Percentiles rank a stretch among this genome's conserved stretches.
These are phyloP conservation scores for Solanum chacoense DNA, from an alignment of 305 asterid species.

Conservation along the genomic window DNA sequence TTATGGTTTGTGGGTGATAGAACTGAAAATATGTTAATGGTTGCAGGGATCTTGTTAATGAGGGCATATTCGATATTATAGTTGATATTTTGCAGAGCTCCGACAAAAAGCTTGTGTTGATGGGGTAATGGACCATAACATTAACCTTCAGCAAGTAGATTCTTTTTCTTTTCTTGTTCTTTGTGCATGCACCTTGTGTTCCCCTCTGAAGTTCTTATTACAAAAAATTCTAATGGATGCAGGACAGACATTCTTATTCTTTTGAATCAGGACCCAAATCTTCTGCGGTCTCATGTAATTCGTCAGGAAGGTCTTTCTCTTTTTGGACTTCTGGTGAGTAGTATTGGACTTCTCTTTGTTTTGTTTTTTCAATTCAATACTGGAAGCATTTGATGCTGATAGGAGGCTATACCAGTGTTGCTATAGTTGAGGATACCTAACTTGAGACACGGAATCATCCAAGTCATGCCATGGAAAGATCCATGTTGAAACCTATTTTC, in stretches of 20 bases:
- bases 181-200: background rate
- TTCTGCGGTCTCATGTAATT: constrained; percentile 63
- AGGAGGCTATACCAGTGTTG: background rate
- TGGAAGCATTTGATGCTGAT: background rate
- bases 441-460: background rate
- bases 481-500: background rate
- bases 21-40: background rate
- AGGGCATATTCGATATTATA: constrained; percentile 79
- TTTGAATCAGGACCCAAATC: constrained; percentile 75
- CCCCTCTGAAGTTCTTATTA: background rate
- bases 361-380: background rate
- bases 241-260: constrained; percentile 95
- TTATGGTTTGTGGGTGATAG: background rate
- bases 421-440: background rate
- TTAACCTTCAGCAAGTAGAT: background rate
- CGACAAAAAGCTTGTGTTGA: constrained; percentile 78
- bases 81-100: constrained; percentile 64
- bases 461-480: background rate
- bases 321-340: constrained; percentile 79
- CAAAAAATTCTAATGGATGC: constrained; percentile 39
- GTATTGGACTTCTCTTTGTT: background rate
- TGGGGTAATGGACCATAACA: constrained; percentile 53
- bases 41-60: constrained; percentile 84
- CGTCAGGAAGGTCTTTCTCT: constrained; percentile 65
- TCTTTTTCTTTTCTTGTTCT: background rate